Conservation (phyloP, 768 basidiomycete genomes). For the Hortiboletus flavorubellus region DNA sequence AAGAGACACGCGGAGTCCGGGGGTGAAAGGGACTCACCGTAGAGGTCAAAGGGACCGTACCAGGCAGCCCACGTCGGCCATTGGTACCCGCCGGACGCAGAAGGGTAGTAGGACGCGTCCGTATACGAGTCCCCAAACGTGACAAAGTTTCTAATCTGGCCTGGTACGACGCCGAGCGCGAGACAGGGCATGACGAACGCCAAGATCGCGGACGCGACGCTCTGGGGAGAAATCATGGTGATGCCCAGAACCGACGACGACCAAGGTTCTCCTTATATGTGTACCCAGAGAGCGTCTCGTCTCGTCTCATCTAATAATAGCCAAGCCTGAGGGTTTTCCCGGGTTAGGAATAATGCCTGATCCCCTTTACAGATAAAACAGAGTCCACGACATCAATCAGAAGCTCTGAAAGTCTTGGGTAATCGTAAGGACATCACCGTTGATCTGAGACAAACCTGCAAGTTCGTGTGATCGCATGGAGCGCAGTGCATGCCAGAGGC, state of each 20-base stretch:
- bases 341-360: too few relatives aligned
- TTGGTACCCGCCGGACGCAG: conserved; percentile 41
- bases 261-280: neutral
- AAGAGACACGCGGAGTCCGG: neutral
- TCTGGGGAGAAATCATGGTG: neutral
- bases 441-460: too few relatives aligned
- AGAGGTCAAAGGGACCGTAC: conserved; percentile 50
- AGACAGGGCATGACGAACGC: conserved; percentile 6
- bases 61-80: conserved; percentile 63
- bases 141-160: conserved; percentile 59
- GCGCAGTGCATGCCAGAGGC: too few relatives aligned
- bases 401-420: too few relatives aligned
- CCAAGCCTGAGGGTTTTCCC: too few relatives aligned
- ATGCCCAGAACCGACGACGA: neutral
- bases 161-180: conserved; percentile 29
- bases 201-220: conserved; percentile 8
- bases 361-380: too few relatives aligned
- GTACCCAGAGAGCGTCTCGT: too few relatives aligned
- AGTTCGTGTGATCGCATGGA: too few relatives aligned
- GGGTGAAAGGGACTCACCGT: conserved; percentile 30
- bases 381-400: too few relatives aligned
- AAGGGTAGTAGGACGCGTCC: conserved; percentile 40
- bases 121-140: conserved; percentile 70
- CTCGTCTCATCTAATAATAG: too few relatives aligned
- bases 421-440: too few relatives aligned